Conservation (phyloP, 2,329 filamentous ascomycete genomes). For the Thelonectria blattea region DNA sequence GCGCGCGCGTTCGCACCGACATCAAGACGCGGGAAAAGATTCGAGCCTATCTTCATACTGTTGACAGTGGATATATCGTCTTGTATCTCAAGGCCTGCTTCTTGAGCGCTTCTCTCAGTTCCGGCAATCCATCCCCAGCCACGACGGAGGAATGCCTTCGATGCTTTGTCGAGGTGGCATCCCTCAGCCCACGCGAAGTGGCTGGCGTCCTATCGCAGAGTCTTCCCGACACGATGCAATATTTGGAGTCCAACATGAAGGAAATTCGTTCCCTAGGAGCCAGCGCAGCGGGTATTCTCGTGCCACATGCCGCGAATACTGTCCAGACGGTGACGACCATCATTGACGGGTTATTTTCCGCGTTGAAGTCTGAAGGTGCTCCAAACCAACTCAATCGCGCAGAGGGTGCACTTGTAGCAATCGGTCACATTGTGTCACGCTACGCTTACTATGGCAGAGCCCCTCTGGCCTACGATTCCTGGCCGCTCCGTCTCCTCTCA, state of each 20-base stretch:
- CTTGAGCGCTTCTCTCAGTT: slow-evolving; percentile 57
- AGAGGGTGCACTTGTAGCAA: slow-evolving; percentile 55
- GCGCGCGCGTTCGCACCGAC: slow-evolving; percentile 74
- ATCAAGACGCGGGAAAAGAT: slow-evolving; percentile 66
- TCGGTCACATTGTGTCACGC: slow-evolving; percentile 52
- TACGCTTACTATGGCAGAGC: slow-evolving; percentile 50
- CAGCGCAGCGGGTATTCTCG: slow-evolving; percentile 76
- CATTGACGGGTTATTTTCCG: slow-evolving; percentile 43
- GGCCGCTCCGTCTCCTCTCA: slow-evolving; percentile 43
- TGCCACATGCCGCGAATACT: slow-evolving; percentile 64
- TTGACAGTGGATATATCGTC: slow-evolving; percentile 47
- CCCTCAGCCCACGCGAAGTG: slow-evolving; percentile 56
- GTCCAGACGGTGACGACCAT: slow-evolving; percentile 38
- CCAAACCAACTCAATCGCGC: slow-evolving; percentile 53
- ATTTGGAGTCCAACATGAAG: slow-evolving; percentile 74
- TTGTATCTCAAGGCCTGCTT: slow-evolving; percentile 62
- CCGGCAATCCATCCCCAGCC: slow-evolving; percentile 36
- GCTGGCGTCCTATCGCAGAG: slow-evolving; percentile 57
- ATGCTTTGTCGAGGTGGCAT: slow-evolving; percentile 60
- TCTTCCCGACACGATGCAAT: slow-evolving; percentile 58
- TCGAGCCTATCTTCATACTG: slow-evolving; percentile 55
- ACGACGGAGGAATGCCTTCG: slow-evolving; percentile 54
- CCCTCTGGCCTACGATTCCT: slow-evolving; percentile 36
- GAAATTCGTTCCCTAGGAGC: slow-evolving; percentile 71
- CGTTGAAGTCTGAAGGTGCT: slow-evolving; percentile 54